A percentile compares a stretch with the other conserved stretches of the same genome.
These are phyloP conservation scores for Chenopodium berlandieri DNA, from an alignment of 148 eudicot species.

Conservation along the genomic window DNA sequence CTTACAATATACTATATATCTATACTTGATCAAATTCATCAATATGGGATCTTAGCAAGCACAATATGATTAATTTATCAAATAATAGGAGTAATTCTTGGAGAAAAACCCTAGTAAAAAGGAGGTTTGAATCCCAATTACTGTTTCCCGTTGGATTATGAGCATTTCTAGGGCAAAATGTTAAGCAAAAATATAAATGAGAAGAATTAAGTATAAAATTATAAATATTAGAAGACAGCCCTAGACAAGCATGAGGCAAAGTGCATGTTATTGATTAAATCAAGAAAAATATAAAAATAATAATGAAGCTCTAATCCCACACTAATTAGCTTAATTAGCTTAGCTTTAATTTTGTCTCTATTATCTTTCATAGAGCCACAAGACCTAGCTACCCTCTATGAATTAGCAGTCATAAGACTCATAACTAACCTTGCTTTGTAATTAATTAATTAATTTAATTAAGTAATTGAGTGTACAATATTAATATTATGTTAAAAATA, in stretches of 20 bases:
- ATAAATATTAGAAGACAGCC: conserved; percentile 3
- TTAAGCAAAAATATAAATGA: neutral
- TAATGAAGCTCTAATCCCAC: conserved; percentile 29
- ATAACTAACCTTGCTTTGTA: no score
- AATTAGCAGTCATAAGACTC: neutral
- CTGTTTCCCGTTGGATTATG: conserved; percentile 19
- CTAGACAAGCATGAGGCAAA: conserved; percentile 36
- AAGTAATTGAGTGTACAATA: neutral
- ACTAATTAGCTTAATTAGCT: conserved; percentile 5
- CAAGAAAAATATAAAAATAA: conserved; percentile 14
- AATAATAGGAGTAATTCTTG: neutral
- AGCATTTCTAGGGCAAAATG: neutral
- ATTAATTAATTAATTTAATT: no score
- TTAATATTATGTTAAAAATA: neutral
- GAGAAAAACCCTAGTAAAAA: conserved; percentile 1
- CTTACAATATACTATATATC: no score
- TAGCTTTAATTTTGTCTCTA: conserved; percentile 14
- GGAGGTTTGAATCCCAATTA: conserved; percentile 28
- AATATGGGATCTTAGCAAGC: no score
- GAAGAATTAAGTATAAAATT: conserved; percentile 9
- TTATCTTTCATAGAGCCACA: conserved; percentile 9
- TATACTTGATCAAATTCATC: no score
- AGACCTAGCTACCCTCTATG: neutral
- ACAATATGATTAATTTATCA: neutral
- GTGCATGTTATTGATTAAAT: conserved; percentile 29